Conservation (phyloP, 1,284 basidiomycete species). For the Leccinum angustisporum region DNA sequence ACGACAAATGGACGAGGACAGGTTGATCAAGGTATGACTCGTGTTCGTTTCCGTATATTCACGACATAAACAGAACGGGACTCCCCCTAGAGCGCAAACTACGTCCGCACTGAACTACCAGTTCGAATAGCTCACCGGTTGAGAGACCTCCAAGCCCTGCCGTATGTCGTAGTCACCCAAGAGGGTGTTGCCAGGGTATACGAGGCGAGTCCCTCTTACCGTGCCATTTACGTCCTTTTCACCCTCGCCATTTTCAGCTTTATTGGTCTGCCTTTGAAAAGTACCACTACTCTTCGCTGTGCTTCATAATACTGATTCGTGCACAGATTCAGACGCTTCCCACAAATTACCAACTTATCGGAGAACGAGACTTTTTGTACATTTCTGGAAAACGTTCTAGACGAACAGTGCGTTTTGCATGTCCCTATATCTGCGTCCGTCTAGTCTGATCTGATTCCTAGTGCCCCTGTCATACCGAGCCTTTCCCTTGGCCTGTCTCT, state of each 20-base stretch:
- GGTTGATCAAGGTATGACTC: constrained; percentile 62
- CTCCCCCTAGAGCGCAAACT: constrained; percentile 76
- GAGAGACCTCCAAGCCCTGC: constrained; percentile 82
- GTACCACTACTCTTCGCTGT: constrained; percentile 38
- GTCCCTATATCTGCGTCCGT: background rate
- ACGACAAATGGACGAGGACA: constrained; percentile 71
- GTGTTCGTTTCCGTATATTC: background rate
- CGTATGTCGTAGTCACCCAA: constrained; percentile 87
- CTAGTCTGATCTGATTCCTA: constrained; percentile 33
- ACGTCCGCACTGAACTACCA: constrained; percentile 86
- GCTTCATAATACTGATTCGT: constrained; percentile 14
- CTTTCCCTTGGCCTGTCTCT: constrained; percentile 76
- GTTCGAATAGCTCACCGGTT: constrained; percentile 87
- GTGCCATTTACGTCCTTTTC: background rate
- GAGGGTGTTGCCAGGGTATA: constrained; percentile 85
- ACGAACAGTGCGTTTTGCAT: constrained; percentile 65
- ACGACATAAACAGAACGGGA: constrained; percentile 1
- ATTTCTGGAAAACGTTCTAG: constrained; percentile 64
- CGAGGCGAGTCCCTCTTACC: constrained; percentile 53
- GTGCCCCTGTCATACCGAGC: constrained; percentile 74
- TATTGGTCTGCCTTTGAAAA: constrained; percentile 84
- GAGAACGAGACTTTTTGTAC: constrained; percentile 82
- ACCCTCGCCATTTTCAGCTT: constrained; percentile 43
- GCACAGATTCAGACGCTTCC: constrained; percentile 72
- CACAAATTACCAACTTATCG: constrained; percentile 67